Percentiles rank a stretch among this genome's conserved stretches.
These are phyloP conservation scores for Penstemon newberryi DNA, from an alignment of 257 asterid species.

Conservation along the genomic window DNA sequence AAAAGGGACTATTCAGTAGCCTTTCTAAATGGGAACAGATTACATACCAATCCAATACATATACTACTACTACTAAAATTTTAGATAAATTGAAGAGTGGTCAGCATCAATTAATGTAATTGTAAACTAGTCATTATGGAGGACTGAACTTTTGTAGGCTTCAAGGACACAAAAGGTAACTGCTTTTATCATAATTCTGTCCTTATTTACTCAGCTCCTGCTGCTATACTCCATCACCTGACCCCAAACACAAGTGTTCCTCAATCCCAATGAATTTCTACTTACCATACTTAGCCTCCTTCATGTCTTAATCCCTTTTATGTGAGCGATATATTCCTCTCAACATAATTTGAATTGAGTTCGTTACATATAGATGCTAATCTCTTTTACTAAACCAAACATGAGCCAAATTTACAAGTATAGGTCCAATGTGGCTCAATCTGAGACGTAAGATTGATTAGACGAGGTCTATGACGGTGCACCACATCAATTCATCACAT, in stretches of 20 bases:
- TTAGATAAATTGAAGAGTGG: neutral
- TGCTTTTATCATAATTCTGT: slow-evolving; percentile 38
- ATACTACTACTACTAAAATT: neutral
- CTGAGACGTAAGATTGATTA: too few species aligned
- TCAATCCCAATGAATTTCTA: slow-evolving; percentile 22
- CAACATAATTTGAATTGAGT: too few species aligned
- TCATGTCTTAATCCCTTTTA: neutral
- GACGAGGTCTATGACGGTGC: too few species aligned
- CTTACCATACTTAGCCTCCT: neutral
- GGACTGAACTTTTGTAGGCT: slow-evolving; percentile 24
- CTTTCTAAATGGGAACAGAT: neutral
- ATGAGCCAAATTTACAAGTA: too few species aligned
- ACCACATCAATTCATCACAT: too few species aligned
- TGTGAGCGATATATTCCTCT: too few species aligned
- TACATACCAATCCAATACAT: neutral
- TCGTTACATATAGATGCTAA: too few species aligned
- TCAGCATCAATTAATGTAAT: neutral
- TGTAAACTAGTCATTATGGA: neutral
- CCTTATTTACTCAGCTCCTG: slow-evolving; percentile 31
- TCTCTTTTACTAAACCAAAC: too few species aligned
- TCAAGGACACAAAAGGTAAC: slow-evolving; percentile 42
- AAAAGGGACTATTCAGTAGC: neutral
- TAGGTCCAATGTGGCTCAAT: too few species aligned
- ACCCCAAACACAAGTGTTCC: slow-evolving; percentile 14
- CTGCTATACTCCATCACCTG: slow-evolving; percentile 12